Percentiles rank a stretch among this genome's conserved stretches.
Conservation (phyloP, 2,329 filamentous ascomycete species). For the Botrytis cinerea region DNA sequence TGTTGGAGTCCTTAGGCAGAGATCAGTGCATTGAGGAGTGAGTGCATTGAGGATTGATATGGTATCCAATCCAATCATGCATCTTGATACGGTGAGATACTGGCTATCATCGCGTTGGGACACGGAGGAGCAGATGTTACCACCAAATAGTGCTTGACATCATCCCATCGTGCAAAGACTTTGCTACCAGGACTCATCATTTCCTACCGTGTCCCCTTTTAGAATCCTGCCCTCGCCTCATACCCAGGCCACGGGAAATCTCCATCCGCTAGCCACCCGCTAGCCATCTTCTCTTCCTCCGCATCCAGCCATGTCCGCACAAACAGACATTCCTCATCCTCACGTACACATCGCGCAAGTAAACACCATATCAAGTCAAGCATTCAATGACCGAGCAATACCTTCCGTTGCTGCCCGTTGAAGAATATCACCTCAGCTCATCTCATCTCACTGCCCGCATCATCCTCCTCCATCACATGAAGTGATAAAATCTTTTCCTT, state of each 20-base stretch:
- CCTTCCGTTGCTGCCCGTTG: not conserved
- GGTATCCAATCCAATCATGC: not conserved
- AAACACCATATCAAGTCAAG: not conserved
- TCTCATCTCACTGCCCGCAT: not conserved
- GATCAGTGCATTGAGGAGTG: not conserved
- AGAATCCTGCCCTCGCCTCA: not conserved
- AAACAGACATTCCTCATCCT: not conserved
- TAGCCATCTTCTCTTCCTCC: not conserved
- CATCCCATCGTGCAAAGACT: not conserved
- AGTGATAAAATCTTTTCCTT: not conserved
- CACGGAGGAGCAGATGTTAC: too few relatives aligned
- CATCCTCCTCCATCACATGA: conserved; percentile 3
- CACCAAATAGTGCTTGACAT: too few relatives aligned
- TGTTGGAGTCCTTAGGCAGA: not conserved
- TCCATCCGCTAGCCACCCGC: not conserved
- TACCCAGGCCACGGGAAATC: not conserved
- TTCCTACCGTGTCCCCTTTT: not conserved
- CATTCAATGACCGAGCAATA: not conserved
- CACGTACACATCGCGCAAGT: not conserved
- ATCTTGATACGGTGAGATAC: not conserved
- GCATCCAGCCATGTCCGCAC: not conserved
- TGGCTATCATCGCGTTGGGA: not conserved
- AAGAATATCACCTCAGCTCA: not conserved
- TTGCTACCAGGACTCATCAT: too few relatives aligned
- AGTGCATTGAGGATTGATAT: not conserved